Evolutionary conservation across 2,329 filamentous ascomycete genomes (phyloP), one percentile per base, ranked within the genome.

Genomic region (Aureobasidium sp.): DNA sequence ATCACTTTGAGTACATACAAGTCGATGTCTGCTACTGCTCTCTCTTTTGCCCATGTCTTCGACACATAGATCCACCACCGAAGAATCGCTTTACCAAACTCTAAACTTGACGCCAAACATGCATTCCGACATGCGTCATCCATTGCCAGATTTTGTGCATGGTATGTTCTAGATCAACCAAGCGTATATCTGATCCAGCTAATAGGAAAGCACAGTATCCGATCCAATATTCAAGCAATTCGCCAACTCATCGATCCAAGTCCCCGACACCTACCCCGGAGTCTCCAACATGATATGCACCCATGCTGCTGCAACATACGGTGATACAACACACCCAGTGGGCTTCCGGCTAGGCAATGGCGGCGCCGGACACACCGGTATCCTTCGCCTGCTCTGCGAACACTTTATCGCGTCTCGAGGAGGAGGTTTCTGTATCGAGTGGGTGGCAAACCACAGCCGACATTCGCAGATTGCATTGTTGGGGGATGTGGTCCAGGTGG

Each of bases 321-420:
- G 67, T 27, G 42, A 66, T 14, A 31, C 62, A 12, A 37, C 42
- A 20, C 22, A 65, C 29, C 63, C 67, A 6, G 57, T 67, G 5
- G 14, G n/a, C 3, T 69, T 69, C 58, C 63, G 64, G 11, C 63
- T 68, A 15, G 68, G 68, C 12, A 69, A 68, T 55, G 68, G 67
- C 17, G 67, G 67, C 31, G 68, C 68, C 39, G 68, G 67, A 5
- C 67, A 66, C 44, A 68, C 66, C 17, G 68, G 67, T 11, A 47
- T 69, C 20, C 62, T 68, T 5, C 31, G 53, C 41, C 12, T 37
- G 14, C 62, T 68, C 6, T 60, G 53, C 44, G 62, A 66, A 47
- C 11, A 31, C 8, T 68, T 59, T 64, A 66, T 69, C 36, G n/a
- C 36, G 1, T 29, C 62, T 17, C 17, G 53, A 41, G 62, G 63